A percentile compares a stretch with the other conserved stretches of the same genome.
phyloP scores from a whole-genome alignment of 805 yeast species.

The Tetrapisispora iriomotensis region DNA sequence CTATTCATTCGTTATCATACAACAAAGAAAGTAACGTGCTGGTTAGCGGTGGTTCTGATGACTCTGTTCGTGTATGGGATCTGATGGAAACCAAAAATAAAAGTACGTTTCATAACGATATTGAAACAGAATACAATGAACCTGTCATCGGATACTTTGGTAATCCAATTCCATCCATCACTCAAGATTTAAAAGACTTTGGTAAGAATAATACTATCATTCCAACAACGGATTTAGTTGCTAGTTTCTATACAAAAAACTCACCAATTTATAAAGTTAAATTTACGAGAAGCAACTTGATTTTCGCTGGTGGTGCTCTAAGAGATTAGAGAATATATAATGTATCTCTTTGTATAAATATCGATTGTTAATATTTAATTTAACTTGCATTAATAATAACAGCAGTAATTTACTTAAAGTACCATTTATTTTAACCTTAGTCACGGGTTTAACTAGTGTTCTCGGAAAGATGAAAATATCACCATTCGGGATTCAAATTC shows the following conservation, averaged over 20 bases:
- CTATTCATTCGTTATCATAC: conserved; percentile 76
- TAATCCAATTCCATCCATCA: conserved; percentile 25
- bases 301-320: conserved; percentile 89
- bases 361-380: conserved; percentile 42
- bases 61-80: conserved; percentile 94
- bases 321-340: conserved; percentile 41
- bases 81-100: conserved; percentile 49
- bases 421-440: too few species aligned
- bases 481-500: too few species aligned
- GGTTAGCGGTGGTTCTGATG: conserved; percentile 88
- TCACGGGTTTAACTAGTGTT: too few species aligned
- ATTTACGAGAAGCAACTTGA: conserved; percentile 82
- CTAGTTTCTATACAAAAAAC: conserved; percentile 85
- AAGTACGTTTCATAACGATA: not conserved
- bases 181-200: conserved; percentile 36
- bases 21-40: conserved; percentile 81
- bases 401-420: too few species aligned
- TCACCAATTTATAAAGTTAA: conserved; percentile 91
- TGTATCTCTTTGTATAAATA: too few species aligned
- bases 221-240: conserved; percentile 85
- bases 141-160: conserved; percentile 34
- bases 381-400: not conserved
- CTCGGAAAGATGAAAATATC: too few species aligned
- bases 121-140: conserved; percentile 14
- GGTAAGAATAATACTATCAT: conserved; percentile 57